Conservation (phyloP, 345 rosid genomes). For the Aquilaria malaccensis region DNA sequence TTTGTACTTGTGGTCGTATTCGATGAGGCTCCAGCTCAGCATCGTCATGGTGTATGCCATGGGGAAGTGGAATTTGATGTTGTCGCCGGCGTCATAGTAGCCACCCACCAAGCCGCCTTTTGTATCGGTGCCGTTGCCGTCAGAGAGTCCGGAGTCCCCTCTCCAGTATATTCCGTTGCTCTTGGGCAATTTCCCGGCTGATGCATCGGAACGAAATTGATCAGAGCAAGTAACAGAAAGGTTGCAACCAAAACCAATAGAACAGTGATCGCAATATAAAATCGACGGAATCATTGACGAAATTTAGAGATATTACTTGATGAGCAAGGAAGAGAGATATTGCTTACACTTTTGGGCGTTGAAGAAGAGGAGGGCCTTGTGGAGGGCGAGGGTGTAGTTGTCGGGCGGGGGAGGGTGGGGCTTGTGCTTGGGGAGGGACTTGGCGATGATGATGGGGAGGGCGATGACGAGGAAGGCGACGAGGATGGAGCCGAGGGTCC, state of each 20-base stretch:
- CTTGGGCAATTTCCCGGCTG: constrained; percentile 78
- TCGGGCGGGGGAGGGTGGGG: constrained; percentile 51
- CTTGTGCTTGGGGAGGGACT: constrained; percentile 53
- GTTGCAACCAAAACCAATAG: not conserved
- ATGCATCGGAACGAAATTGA: constrained; percentile 1
- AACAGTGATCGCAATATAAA: not conserved
- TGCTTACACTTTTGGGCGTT: constrained; percentile 87
- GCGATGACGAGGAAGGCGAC: constrained; percentile 52
- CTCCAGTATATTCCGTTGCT: constrained; percentile 67
- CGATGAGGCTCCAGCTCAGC: constrained; percentile 93
- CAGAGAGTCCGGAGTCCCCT: constrained; percentile 57
- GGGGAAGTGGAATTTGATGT: constrained; percentile 73
- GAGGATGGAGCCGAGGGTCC: constrained; percentile 34
- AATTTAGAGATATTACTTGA: not conserved
- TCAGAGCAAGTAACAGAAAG: not conserved
- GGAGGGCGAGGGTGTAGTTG: constrained; percentile 69
- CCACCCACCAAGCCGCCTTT: constrained; percentile 72
- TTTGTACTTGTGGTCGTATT: constrained; percentile 58
- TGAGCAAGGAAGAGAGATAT: not conserved
- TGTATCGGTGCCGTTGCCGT: constrained; percentile 39
- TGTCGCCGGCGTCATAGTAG: constrained; percentile 83
- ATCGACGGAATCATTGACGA: not conserved
- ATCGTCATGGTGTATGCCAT: constrained; percentile 86
- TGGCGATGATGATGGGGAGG: constrained; percentile 54
- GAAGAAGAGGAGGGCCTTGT: constrained; percentile 75